Evolutionary conservation across 345 rosid species (phyloP).

Genomic region (Lepidium aucheri): DNA sequence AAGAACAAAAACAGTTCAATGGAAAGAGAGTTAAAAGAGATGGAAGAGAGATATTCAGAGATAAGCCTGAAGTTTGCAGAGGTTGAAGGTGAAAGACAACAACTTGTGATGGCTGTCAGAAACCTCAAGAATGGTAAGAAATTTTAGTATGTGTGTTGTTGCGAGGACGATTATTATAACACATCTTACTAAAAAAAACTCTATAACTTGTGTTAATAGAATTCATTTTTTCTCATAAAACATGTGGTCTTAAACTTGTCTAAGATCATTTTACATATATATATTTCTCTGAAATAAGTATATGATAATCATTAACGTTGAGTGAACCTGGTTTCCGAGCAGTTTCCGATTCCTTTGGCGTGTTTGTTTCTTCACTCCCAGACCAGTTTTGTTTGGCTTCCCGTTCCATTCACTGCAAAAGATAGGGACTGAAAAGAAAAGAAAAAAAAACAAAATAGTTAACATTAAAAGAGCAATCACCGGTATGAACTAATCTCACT

Average conservation of each 20-base stretch:
- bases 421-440: conserved; percentile 52
- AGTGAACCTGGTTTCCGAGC: not conserved
- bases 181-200: not conserved
- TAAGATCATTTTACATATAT: not conserved
- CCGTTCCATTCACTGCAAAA: conserved; percentile 40
- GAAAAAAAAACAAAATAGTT: too few relatives aligned
- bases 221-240: conserved; percentile 6
- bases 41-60: conserved; percentile 89
- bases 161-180: conserved; percentile 13
- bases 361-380: conserved; percentile 49
- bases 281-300: not conserved
- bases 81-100: conserved; percentile 93
- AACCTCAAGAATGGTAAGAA: conserved; percentile 73
- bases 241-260: conserved; percentile 9
- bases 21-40: conserved; percentile 86
- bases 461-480: not conserved
- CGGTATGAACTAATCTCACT: not conserved
- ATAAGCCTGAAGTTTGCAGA: conserved; percentile 86
- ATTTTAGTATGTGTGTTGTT: conserved; percentile 30
- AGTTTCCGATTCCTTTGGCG: conserved; percentile 7
- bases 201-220: conserved; percentile 9
- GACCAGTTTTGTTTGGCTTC: conserved; percentile 69
- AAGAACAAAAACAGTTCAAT: conserved; percentile 60
- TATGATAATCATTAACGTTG: not conserved
- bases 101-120: conserved; percentile 75